These are phyloP conservation scores for Bondarzewia mesenterica DNA, from an alignment of 1,284 basidiomycete species.

Conservation along the genomic window DNA sequence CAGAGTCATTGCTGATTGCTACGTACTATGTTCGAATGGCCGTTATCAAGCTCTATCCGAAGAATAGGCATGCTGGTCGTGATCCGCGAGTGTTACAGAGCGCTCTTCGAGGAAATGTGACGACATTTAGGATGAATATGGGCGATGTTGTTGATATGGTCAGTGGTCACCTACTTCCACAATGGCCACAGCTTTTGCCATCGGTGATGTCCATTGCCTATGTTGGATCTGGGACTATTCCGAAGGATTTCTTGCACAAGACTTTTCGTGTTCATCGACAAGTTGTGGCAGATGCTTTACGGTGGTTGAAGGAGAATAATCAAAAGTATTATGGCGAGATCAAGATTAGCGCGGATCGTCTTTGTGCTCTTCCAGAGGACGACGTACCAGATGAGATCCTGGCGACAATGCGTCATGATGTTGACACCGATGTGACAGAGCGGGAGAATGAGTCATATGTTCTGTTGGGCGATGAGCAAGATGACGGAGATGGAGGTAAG, in stretches of 20 bases:
- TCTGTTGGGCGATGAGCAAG: slow-evolving; percentile 11
- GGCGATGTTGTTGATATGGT: slow-evolving; percentile 21
- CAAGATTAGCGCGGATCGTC: slow-evolving; percentile 15
- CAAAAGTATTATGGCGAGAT: slow-evolving; percentile 23
- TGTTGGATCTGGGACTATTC: slow-evolving; percentile 21
- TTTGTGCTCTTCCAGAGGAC: slow-evolving; percentile 22
- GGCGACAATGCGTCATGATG: slow-evolving; percentile 12
- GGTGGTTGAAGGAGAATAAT: slow-evolving; percentile 29
- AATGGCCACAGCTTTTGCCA: slow-evolving; percentile 18
- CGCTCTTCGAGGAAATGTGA: slow-evolving; percentile 28
- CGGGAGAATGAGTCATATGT: slow-evolving; percentile 24
- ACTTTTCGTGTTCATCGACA: slow-evolving; percentile 17
- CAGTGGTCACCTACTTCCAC: slow-evolving; percentile 24
- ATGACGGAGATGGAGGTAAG: neutral
- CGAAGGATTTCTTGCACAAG: slow-evolving; percentile 16
- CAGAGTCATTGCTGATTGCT: too few relatives aligned
- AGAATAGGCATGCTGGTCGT: too few relatives aligned
- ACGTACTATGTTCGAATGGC: too few relatives aligned
- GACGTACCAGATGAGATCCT: slow-evolving; percentile 24
- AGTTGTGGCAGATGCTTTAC: slow-evolving; percentile 15
- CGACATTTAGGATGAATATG: slow-evolving; percentile 20
- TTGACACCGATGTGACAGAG: slow-evolving; percentile 14
- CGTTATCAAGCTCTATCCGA: too few relatives aligned
- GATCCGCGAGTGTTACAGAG: too few relatives aligned
- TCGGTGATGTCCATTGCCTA: slow-evolving; percentile 25